phyloP scores from a whole-genome alignment of 2,329 filamentous ascomycete species.

The Dactylellina sp. region DNA sequence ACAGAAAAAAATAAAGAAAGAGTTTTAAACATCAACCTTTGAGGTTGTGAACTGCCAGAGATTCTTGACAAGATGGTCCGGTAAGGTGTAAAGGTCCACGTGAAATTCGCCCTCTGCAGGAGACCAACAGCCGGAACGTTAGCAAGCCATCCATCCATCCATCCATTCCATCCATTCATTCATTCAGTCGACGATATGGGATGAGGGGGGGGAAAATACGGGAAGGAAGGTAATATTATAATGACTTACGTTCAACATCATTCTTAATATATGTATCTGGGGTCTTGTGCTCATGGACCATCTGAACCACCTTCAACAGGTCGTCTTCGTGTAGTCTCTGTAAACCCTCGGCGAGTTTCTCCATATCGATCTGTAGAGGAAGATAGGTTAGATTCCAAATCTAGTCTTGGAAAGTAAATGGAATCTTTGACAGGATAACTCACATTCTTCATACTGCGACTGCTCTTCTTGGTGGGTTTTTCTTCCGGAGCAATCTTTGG shows the following conservation, averaged over 20 bases:
- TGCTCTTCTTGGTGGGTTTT: constrained; percentile 78
- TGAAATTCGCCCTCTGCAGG: constrained; percentile 90
- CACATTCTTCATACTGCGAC: constrained; percentile 73
- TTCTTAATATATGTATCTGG: constrained; percentile 97
- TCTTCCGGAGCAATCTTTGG: constrained; percentile 68
- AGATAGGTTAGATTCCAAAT: no score
- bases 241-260: constrained; percentile 84
- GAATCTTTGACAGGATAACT: constrained; percentile 58
- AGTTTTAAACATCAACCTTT: constrained; percentile 61
- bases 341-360: constrained; percentile 93
- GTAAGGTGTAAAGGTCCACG: constrained; percentile 97
- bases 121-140: not conserved
- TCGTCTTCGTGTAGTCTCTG: constrained; percentile 93
- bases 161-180: not conserved
- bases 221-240: constrained; percentile 62
- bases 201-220: constrained; percentile 17
- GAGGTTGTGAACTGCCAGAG: constrained; percentile 85
- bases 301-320: constrained; percentile 91
- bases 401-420: constrained; percentile 2
- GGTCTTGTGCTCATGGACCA: constrained; percentile 97
- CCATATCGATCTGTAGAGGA: constrained; percentile 78
- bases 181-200: not conserved
- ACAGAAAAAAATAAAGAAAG: no score
- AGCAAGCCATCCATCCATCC: not conserved
- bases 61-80: constrained; percentile 87